phyloP scores from a whole-genome alignment of 441 rosid species.

The Manihot esculenta region DNA sequence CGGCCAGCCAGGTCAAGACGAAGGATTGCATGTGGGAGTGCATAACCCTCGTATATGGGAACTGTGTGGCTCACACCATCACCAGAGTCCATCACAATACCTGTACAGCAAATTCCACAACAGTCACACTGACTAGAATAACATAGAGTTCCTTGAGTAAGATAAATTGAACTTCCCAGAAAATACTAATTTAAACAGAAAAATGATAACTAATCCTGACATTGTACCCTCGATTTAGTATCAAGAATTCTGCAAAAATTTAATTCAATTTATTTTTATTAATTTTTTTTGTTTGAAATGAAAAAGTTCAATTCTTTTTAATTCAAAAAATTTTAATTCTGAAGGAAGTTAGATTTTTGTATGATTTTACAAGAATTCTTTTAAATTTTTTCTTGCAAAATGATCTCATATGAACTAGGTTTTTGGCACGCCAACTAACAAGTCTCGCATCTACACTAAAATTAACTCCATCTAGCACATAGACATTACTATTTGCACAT shows the following conservation, averaged over 20 bases:
- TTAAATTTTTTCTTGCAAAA: too few species aligned
- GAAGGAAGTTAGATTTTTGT: too few species aligned
- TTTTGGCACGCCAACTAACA: constrained; percentile 36
- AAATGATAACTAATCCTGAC: neutral
- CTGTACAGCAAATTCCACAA: constrained; percentile 28
- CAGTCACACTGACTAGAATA: neutral
- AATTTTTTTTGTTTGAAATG: too few species aligned
- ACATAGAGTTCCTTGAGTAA: too few species aligned
- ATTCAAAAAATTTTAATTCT: too few species aligned
- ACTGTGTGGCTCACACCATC: constrained; percentile 79
- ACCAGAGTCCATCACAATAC: constrained; percentile 76
- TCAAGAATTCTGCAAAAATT: too few species aligned
- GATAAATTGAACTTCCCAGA: constrained; percentile 50
- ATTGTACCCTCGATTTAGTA: too few species aligned
- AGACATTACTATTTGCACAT: neutral
- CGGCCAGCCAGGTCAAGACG: constrained; percentile 84
- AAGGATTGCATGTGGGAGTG: constrained; percentile 76
- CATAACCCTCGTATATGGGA: constrained; percentile 73
- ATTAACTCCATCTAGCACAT: neutral
- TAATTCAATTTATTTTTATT: too few species aligned
- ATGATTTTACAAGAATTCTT: too few species aligned
- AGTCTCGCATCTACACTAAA: neutral
- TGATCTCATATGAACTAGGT: constrained; percentile 16
- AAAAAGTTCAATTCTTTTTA: too few species aligned
- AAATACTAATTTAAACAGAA: constrained; percentile 38